A percentile compares a stretch with the other conserved stretches of the same genome.
phyloP scores from a whole-genome alignment of 352 stramenopile genomes.

The Globisporangium radiosum region DNA sequence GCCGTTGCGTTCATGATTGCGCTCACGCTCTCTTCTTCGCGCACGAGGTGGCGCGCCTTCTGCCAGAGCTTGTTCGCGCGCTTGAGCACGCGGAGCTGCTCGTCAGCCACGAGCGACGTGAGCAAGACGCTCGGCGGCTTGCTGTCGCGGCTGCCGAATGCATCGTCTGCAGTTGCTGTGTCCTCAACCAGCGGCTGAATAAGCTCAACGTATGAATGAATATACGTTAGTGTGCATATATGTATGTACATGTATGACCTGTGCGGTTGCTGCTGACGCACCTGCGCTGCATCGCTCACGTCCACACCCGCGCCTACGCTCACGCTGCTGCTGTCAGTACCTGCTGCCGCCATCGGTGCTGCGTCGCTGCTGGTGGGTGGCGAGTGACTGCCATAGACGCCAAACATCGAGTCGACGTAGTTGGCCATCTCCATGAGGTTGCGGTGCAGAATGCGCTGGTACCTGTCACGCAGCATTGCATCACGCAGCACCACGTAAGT shows the following conservation, averaged over 20 bases:
- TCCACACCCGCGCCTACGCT: background rate
- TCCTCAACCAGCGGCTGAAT: background rate
- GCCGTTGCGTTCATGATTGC: conserved; percentile 34
- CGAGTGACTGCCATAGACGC: conserved; percentile 48
- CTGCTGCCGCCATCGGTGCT: background rate
- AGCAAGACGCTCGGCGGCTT: conserved; percentile 28
- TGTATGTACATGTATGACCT: background rate
- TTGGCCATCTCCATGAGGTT: conserved; percentile 79
- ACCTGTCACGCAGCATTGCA: conserved; percentile 18
- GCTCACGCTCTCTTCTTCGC: conserved; percentile 51
- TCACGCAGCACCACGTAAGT: background rate
- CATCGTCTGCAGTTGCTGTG: background rate
- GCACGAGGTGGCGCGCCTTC: conserved; percentile 47
- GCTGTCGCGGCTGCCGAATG: background rate
- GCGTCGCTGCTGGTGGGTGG: background rate
- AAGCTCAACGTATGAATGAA: background rate
- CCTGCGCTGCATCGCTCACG: background rate
- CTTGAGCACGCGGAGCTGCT: conserved; percentile 40
- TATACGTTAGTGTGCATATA: background rate
- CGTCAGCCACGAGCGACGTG: conserved; percentile 43
- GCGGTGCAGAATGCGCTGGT: conserved; percentile 66
- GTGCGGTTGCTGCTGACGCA: no score
- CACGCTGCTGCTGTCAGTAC: background rate
- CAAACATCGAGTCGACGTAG: conserved; percentile 73
- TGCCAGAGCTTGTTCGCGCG: conserved; percentile 59